These are phyloP conservation scores for Magnaporthiopsis rhizophila DNA, from an alignment of 2,329 filamentous ascomycete species.

Conservation along the genomic window DNA sequence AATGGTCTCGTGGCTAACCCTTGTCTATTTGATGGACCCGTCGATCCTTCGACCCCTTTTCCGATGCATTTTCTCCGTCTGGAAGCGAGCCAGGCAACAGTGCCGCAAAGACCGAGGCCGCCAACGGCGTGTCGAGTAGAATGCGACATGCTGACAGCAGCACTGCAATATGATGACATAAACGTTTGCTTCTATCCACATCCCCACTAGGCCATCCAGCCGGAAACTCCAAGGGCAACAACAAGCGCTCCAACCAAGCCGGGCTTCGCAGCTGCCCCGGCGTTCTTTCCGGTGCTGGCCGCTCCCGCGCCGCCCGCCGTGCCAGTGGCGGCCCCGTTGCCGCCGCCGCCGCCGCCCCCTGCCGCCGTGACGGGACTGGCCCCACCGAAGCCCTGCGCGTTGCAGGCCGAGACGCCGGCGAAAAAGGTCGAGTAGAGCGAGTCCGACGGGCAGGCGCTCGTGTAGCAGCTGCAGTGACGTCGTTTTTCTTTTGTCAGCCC, in stretches of 20 bases:
- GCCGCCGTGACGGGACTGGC: neutral
- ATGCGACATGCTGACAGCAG: too few species aligned
- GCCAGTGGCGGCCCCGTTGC: neutral
- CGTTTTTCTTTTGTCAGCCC: too few species aligned
- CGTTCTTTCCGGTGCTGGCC: neutral
- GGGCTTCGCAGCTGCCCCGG: neutral
- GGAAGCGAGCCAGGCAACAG: too few species aligned
- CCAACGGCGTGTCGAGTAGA: too few species aligned
- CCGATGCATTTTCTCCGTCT: too few species aligned
- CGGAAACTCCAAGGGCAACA: neutral
- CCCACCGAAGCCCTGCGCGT: neutral
- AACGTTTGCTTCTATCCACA: too few species aligned
- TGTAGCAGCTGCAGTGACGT: neutral
- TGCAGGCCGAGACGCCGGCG: neutral
- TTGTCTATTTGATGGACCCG: too few species aligned
- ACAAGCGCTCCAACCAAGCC: neutral
- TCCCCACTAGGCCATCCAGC: too few species aligned
- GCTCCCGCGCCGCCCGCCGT: neutral
- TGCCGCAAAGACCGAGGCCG: too few species aligned
- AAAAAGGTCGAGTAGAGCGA: neutral
- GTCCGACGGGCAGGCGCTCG: neutral
- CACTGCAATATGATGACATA: too few species aligned
- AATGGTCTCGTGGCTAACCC: too few species aligned
- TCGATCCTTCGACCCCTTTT: too few species aligned
- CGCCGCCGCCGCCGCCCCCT: neutral